A percentile compares a stretch with the other conserved stretches of the same genome.
These are phyloP conservation scores for Fusarium tanahbumbuense DNA, from an alignment of 2,329 filamentous ascomycete genomes.

Conservation along the genomic window DNA sequence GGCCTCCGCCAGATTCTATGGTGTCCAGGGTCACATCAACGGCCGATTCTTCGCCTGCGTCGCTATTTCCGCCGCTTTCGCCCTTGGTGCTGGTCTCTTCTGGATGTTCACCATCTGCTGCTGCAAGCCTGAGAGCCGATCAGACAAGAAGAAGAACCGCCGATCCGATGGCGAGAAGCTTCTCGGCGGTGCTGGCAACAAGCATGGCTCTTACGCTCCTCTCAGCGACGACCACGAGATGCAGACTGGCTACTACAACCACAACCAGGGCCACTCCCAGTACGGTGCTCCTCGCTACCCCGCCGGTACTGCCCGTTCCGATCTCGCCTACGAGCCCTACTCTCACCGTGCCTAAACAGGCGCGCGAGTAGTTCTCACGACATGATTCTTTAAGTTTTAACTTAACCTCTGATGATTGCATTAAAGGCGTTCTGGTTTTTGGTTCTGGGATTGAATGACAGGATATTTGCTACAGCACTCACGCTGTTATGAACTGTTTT, in stretches of 20 bases:
- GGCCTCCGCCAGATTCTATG: constrained; percentile 74
- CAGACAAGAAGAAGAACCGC: constrained; percentile 51
- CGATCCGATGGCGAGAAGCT: constrained; percentile 63
- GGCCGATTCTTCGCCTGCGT: constrained; percentile 75
- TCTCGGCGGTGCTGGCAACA: constrained; percentile 53
- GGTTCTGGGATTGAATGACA: constrained; percentile 23
- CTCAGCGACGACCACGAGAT: constrained; percentile 52
- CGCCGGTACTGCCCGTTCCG: constrained; percentile 57
- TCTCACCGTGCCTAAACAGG: constrained; percentile 63
- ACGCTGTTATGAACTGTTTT: constrained; percentile 28
- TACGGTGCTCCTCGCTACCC: constrained; percentile 55
- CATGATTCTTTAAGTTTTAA: constrained; percentile 33
- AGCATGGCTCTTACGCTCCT: constrained; percentile 53
- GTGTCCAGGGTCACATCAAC: constrained; percentile 75
- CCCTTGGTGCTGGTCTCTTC: constrained; percentile 81
- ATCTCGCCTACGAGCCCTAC: constrained; percentile 73
- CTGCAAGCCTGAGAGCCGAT: constrained; percentile 60
- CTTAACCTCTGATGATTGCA: constrained; percentile 43
- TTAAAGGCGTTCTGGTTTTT: constrained; percentile 44
- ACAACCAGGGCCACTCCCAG: constrained; percentile 47
- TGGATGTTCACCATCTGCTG: constrained; percentile 94
- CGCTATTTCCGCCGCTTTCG: constrained; percentile 85
- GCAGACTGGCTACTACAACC: constrained; percentile 54
- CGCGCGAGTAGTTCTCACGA: constrained; percentile 18
- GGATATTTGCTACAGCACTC: constrained; percentile 13